A percentile compares a stretch with the other conserved stretches of the same genome.
Evolutionary conservation across 2,329 filamentous ascomycete genomes (phyloP).

Genomic region (Byssoonygena ceratinophila): DNA sequence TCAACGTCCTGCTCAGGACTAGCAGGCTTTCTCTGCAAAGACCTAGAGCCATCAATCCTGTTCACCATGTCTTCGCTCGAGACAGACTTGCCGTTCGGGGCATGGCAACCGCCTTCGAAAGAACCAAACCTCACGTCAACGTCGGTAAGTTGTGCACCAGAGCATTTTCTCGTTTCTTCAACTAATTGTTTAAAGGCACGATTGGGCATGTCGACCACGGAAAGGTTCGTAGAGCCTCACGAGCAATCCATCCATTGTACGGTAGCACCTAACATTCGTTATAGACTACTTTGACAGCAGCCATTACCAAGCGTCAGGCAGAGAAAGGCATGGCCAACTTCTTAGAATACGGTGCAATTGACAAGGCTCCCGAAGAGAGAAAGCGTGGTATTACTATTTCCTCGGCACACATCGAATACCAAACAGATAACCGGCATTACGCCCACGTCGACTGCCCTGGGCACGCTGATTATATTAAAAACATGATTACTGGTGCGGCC

Average conservation of each 20-base stretch:
- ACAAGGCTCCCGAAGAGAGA: conserved; percentile 98
- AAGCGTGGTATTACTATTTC: conserved; percentile 99
- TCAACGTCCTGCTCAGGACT: conserved; percentile 71
- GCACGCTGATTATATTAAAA: conserved; percentile 99
- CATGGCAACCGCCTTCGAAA: conserved; percentile 61
- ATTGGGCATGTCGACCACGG: conserved; percentile 99
- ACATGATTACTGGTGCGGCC: conserved; percentile 99
- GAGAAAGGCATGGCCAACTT: conserved; percentile 90
- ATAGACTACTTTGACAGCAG: conserved; percentile 93
- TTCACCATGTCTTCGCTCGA: conserved; percentile 49
- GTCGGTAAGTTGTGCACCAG: conserved; percentile 54
- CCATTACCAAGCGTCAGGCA: conserved; percentile 96
- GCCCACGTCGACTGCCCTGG: conserved; percentile 99
- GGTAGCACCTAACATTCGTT: conserved; percentile 17
- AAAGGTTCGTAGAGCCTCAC: conserved; percentile 53
- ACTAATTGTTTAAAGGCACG: conserved; percentile 50
- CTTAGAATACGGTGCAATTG: conserved; percentile 94
- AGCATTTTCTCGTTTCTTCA: neutral
- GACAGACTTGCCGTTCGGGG: conserved; percentile 41
- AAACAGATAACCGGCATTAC: conserved; percentile 89
- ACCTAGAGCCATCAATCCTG: conserved; percentile 59
- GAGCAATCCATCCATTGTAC: conserved; percentile 5
- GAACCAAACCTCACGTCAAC: conserved; percentile 95
- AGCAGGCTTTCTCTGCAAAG: conserved; percentile 63
- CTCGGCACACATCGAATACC: conserved; percentile 96